These are phyloP conservation scores for Stagonosporopsis chrysanthemi DNA, from an alignment of 2,329 filamentous ascomycete species.

Conservation along the genomic window DNA sequence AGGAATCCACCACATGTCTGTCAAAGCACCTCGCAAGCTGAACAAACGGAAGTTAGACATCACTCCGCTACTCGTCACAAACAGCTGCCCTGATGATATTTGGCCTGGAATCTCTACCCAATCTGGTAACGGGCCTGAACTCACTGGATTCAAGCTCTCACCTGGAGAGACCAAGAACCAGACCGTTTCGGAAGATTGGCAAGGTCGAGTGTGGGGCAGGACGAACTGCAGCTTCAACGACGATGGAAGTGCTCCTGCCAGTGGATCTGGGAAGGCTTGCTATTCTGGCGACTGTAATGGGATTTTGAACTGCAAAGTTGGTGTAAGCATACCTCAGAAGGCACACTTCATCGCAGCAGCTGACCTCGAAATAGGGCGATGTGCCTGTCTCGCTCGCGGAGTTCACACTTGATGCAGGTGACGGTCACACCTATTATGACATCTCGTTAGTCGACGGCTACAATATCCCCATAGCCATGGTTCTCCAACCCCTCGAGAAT, in stretches of 20 bases:
- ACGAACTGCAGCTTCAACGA: slow-evolving; percentile 82
- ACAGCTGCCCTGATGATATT: slow-evolving; percentile 73
- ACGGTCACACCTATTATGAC: slow-evolving; percentile 79
- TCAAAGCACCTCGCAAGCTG: slow-evolving; percentile 38
- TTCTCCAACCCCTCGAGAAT: slow-evolving; percentile 62
- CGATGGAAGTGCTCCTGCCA: slow-evolving; percentile 63
- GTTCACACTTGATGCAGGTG: slow-evolving; percentile 76
- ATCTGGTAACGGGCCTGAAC: slow-evolving; percentile 70
- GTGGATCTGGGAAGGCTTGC: slow-evolving; percentile 65
- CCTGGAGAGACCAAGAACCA: slow-evolving; percentile 66
- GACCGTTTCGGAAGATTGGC: slow-evolving; percentile 76
- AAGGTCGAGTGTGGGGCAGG: slow-evolving; percentile 81
- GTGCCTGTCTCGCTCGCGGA: slow-evolving; percentile 80
- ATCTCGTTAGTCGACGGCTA: slow-evolving; percentile 87
- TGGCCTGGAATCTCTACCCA: slow-evolving; percentile 81
- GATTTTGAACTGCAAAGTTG: slow-evolving; percentile 71
- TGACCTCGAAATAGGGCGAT: slow-evolving; percentile 62
- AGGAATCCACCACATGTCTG: slow-evolving; percentile 45
- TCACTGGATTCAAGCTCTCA: slow-evolving; percentile 72
- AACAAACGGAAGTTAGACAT: slow-evolving; percentile 45
- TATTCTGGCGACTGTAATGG: slow-evolving; percentile 79
- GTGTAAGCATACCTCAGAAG: slow-evolving; percentile 59
- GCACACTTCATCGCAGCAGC: not conserved
- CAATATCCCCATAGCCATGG: slow-evolving; percentile 74
- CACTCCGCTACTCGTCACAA: slow-evolving; percentile 71